Percentiles rank a stretch among this genome's conserved stretches.
These are phyloP conservation scores for Macrophomina phaseolina DNA, from an alignment of 2,329 filamentous ascomycete genomes.

Conservation along the genomic window DNA sequence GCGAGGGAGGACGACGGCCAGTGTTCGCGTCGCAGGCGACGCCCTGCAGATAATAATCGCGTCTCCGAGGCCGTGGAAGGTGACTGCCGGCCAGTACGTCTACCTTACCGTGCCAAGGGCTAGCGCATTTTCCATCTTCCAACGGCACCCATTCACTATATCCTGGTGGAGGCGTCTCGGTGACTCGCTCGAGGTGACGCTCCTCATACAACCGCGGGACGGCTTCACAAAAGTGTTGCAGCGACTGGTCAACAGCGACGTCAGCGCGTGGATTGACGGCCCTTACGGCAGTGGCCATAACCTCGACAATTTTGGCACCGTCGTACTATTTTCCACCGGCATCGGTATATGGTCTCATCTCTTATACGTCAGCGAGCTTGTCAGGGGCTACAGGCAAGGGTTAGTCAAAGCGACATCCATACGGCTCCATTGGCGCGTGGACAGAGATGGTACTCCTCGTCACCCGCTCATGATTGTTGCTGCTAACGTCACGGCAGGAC, in stretches of 20 bases:
- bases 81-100: constrained; percentile 31
- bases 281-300: constrained; percentile 30
- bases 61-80: constrained; percentile 29
- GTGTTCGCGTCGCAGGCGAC: neutral
- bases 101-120: constrained; percentile 30
- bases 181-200: constrained; percentile 23
- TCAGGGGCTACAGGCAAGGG: constrained; percentile 27
- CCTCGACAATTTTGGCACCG: constrained; percentile 30
- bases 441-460: neutral
- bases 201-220: constrained; percentile 27
- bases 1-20: neutral
- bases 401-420: constrained; percentile 31
- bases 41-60: constrained; percentile 28
- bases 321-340: constrained; percentile 30
- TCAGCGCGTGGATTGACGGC: constrained; percentile 22
- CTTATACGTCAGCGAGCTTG: constrained; percentile 29
- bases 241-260: neutral
- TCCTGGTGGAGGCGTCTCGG: constrained; percentile 2
- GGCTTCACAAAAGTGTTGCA: constrained; percentile 30
- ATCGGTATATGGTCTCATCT: constrained; percentile 31
- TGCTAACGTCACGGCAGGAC: neutral
- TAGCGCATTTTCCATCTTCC: constrained; percentile 29
- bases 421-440: constrained; percentile 24
- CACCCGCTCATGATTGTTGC: neutral
- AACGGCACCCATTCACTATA: constrained; percentile 46